These are phyloP conservation scores for Ophiobolus disseminans DNA, from an alignment of 2,329 filamentous ascomycete genomes.

Conservation along the genomic window DNA sequence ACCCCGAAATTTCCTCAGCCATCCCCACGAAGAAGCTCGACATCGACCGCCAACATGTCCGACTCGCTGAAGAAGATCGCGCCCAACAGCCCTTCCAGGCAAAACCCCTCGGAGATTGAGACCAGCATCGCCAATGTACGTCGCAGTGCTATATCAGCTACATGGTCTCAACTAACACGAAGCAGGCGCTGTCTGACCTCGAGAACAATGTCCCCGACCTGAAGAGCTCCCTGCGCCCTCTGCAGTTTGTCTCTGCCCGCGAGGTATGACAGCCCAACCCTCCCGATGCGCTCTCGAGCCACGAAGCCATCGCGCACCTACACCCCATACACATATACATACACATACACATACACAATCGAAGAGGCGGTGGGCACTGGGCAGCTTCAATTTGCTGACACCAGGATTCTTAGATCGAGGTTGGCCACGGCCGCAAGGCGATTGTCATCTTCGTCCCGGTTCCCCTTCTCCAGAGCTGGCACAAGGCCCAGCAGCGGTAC, in stretches of 20 bases:
- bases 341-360: slow-evolving; percentile 38
- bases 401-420: slow-evolving; percentile 85
- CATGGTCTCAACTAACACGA: slow-evolving; percentile 20
- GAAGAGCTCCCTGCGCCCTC: slow-evolving; percentile 92
- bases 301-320: slow-evolving; percentile 34
- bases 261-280: slow-evolving; percentile 78
- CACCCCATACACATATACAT: slow-evolving; percentile 22
- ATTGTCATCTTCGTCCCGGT: slow-evolving; percentile 99
- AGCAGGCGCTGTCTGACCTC: slow-evolving; percentile 84
- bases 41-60: slow-evolving; percentile 63
- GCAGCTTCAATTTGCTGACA: slow-evolving; percentile 61
- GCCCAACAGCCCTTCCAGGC: slow-evolving; percentile 92
- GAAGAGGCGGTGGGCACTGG: slow-evolving; percentile 65
- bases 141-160: slow-evolving; percentile 4
- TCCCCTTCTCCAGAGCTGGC: slow-evolving; percentile 97
- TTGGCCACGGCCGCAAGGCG: slow-evolving; percentile 99
- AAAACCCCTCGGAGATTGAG: slow-evolving; percentile 97
- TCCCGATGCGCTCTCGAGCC: slow-evolving; percentile 36
- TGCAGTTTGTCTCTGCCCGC: slow-evolving; percentile 98
- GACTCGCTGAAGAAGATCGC: slow-evolving; percentile 94
- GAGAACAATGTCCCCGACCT: slow-evolving; percentile 99
- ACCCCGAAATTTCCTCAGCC: slow-evolving; percentile 23
- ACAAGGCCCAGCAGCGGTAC: slow-evolving; percentile 99
- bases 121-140: slow-evolving; percentile 90
- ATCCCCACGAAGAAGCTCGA: slow-evolving; percentile 35